Evolutionary conservation across 768 basidiomycete species (phyloP), one percentile per base, ranked within the genome.

Genomic region (Auriscalpium vulgare): DNA sequence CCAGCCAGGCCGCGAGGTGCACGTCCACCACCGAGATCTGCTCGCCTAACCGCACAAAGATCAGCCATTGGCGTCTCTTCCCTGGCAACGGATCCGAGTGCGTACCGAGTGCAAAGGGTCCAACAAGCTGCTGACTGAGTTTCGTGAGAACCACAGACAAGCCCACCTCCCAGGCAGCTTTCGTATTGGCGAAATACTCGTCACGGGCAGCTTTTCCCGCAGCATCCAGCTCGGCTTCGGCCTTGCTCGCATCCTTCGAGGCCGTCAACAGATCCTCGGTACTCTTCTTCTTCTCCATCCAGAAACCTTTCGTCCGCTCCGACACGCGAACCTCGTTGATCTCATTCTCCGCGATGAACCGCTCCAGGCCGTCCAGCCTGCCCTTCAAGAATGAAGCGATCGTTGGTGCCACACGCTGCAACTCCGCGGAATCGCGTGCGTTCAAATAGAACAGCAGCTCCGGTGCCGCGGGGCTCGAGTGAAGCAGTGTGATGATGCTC

Each of bases 11-110:
- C 9, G 81, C 83, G 17, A 92, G 77, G 65, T 92, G 91, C 54
- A 92, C 71, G 66, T 94, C 92, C 13, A 85, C 88, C 48, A 91
- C 71, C 7, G 86, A 90, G 62, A 91, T 68, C 60, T 94, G 90
- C 63, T 94, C 91, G 16, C 91, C 91, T 88, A 37, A 29, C 9
- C 9, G 44, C n/a, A 38, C 47, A 40, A 50, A n/a, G 45, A 19
- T 11, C 37, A 19, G 23, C 35, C 36, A 17, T 16, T 29, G 9
- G 10, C 37, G 14, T 36, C 23, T 10, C 34, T 48, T 19, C 16
- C 11, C 14, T n/a, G 9, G 46, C 35, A 8, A 17, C 10, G 10
- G 46, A n/a, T 19, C 47, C 13, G 46, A 35, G 38, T 44, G 66
- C 78, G 51, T 65, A 87, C 87, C 88, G 21, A 87, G 78, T 11